Conservation (phyloP, 108 stramenopile species). For the Fistulifera solaris region DNA sequence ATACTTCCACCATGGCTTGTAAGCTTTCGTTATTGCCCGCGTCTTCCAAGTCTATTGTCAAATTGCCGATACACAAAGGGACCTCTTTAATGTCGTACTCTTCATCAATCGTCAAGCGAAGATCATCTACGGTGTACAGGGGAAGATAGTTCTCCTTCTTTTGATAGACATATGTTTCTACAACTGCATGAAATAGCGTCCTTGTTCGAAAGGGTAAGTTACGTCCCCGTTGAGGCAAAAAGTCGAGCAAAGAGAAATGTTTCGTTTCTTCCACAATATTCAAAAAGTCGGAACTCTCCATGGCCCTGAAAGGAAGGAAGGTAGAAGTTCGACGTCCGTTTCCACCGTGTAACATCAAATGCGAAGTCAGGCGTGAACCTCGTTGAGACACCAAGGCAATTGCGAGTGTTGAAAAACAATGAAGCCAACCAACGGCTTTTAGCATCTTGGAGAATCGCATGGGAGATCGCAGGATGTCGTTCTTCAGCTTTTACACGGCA, state of each 20-base stretch:
- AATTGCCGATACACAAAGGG: constrained; percentile 6
- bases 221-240: constrained; percentile 1
- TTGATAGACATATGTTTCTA: background rate
- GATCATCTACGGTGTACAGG: background rate
- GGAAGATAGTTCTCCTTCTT: background rate
- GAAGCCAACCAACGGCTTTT: too few relatives aligned
- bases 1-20: constrained; percentile 1
- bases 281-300: background rate
- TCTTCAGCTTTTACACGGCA: too few relatives aligned
- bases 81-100: constrained; percentile 13
- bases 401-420: background rate
- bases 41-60: background rate
- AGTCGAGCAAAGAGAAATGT: background rate
- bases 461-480: too few relatives aligned
- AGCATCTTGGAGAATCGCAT: too few relatives aligned
- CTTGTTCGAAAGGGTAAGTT: background rate
- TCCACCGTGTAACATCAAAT: background rate
- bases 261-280: background rate
- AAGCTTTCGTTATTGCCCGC: constrained; percentile 1
- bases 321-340: background rate
- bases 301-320: background rate
- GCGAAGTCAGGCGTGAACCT: background rate
- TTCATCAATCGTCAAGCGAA: constrained; percentile 2
- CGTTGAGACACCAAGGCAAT: background rate
- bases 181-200: background rate